These are phyloP conservation scores for Aspergillus indologenus DNA, from an alignment of 495 filamentous ascomycete species.

Conservation along the genomic window DNA sequence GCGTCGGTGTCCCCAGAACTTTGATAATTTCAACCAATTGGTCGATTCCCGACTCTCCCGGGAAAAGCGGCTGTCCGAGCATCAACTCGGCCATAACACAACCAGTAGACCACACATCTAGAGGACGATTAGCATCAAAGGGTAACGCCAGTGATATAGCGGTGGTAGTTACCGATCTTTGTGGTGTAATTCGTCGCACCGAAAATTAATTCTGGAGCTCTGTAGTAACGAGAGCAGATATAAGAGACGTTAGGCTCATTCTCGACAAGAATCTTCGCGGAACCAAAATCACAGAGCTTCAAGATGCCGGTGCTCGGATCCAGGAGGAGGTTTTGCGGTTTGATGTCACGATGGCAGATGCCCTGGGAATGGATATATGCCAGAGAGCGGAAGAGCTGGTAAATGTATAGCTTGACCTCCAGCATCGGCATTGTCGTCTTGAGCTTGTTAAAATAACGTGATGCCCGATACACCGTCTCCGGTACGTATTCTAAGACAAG, in stretches of 20 bases:
- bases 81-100: slow-evolving; percentile 99
- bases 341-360: slow-evolving; percentile 99
- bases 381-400: slow-evolving; percentile 96
- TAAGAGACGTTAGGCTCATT: slow-evolving; percentile 99
- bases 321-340: slow-evolving; percentile 94
- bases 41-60: slow-evolving; percentile 98
- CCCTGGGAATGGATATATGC: slow-evolving; percentile 99
- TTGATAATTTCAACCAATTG: slow-evolving; percentile 99
- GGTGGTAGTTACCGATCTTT: slow-evolving; percentile 79
- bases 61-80: slow-evolving; percentile 97
- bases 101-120: slow-evolving; percentile 98
- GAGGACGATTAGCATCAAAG: slow-evolving; percentile 22
- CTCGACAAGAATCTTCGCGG: slow-evolving; percentile 97
- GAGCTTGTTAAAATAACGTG: slow-evolving; percentile 98
- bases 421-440: slow-evolving; percentile 99
- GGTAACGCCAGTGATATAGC: slow-evolving; percentile 7
- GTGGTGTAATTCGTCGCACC: slow-evolving; percentile 99
- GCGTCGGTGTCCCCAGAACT: slow-evolving; percentile 94
- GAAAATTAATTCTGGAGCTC: slow-evolving; percentile 97
- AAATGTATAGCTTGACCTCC: slow-evolving; percentile 99
- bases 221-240: slow-evolving; percentile 99
- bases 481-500: slow-evolving; percentile 97
- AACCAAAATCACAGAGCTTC: slow-evolving; percentile 98
- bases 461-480: slow-evolving; percentile 98
- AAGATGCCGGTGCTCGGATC: slow-evolving; percentile 87